A percentile compares a stretch with the other conserved stretches of the same genome.
These are phyloP conservation scores for Magnusiomyces tetraspermus DNA, from an alignment of 1,139 yeast genomes.

Conservation along the genomic window DNA sequence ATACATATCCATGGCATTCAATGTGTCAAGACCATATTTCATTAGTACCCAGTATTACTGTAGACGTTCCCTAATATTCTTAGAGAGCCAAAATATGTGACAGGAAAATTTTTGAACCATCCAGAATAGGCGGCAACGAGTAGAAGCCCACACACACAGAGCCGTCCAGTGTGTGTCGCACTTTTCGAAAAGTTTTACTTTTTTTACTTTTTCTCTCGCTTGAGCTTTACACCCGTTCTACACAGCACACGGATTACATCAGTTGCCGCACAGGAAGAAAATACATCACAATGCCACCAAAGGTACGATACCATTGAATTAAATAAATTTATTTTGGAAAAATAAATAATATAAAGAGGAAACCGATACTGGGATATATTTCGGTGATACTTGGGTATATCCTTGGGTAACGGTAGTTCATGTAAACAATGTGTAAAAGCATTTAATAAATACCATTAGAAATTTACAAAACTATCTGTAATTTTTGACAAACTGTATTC, in stretches of 20 bases:
- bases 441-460: no score
- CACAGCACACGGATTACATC: slow-evolving; percentile 10
- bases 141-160: no score
- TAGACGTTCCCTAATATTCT: neutral
- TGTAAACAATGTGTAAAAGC: no score
- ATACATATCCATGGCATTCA: no score
- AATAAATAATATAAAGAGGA: neutral
- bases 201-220: slow-evolving; percentile 2
- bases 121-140: neutral
- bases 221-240: slow-evolving; percentile 1
- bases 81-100: neutral
- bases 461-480: no score
- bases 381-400: neutral
- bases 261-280: slow-evolving; percentile 6
- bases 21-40: no score
- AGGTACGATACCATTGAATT: slow-evolving; percentile 6
- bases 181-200: neutral
- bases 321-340: neutral
- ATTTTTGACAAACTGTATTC: neutral
- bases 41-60: neutral
- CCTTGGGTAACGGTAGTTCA: no score
- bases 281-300: slow-evolving; percentile 16
- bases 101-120: neutral
- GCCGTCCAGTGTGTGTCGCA: neutral
- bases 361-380: neutral